These are phyloP conservation scores for Trypanosoma mega DNA, from an alignment of 208 protist genomes.

Conservation along the genomic window DNA sequence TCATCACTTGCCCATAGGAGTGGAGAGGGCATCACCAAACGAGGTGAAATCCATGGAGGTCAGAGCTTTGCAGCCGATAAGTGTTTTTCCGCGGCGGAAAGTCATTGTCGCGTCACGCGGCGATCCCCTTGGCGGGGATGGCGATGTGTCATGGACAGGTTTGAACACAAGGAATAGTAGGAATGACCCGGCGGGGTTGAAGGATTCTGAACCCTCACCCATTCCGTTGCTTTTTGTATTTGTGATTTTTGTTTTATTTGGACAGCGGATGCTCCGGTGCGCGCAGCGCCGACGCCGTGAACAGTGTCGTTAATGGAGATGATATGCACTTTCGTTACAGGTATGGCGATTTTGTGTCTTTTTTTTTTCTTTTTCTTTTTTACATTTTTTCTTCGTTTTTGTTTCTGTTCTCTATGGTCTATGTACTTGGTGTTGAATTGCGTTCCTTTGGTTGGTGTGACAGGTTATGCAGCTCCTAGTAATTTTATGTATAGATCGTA, in stretches of 20 bases:
- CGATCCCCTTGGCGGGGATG: too few species aligned
- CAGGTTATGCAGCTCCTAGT: too few species aligned
- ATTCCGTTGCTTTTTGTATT: background rate
- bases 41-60: background rate
- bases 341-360: background rate
- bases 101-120: too few species aligned
- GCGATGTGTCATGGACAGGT: too few species aligned
- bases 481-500: too few species aligned
- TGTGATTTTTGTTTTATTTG: background rate
- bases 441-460: too few species aligned
- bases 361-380: slow-evolving; percentile 1
- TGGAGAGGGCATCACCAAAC: background rate
- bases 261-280: background rate
- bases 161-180: too few species aligned
- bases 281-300: background rate
- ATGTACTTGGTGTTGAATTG: background rate
- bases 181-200: background rate
- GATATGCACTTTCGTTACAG: slow-evolving; percentile 46
- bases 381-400: background rate
- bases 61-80: too few species aligned
- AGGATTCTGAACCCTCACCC: background rate
- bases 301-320: background rate
- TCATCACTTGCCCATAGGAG: slow-evolving; percentile 12
- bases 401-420: background rate
- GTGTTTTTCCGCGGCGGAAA: too few species aligned